Conservation (phyloP, 768 basidiomycete species). For the Pisolithus sp. region DNA sequence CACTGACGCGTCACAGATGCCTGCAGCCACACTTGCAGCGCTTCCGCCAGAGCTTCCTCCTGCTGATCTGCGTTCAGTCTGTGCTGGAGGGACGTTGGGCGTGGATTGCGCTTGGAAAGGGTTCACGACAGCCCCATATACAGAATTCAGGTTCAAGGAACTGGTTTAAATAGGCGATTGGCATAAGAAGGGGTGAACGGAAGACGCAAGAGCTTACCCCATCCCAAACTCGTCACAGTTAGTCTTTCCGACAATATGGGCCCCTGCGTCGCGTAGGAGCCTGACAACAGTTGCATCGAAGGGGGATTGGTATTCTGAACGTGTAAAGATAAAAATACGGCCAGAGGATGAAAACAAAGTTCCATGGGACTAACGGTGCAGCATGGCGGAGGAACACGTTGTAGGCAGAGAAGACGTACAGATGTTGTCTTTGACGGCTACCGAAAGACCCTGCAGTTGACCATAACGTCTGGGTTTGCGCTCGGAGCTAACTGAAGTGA, state of each 20-base stretch:
- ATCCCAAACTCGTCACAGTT: background rate
- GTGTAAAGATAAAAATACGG: background rate
- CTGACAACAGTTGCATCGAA: background rate
- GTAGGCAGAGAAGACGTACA: background rate
- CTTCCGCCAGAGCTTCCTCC: slow-evolving; percentile 96
- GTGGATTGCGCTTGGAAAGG: slow-evolving; percentile 40
- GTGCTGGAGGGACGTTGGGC: slow-evolving; percentile 15
- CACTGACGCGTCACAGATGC: slow-evolving; percentile 77
- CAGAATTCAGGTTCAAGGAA: slow-evolving; percentile 50
- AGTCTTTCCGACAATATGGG: slow-evolving; percentile 76
- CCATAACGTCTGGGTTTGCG: too few species aligned
- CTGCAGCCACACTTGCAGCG: slow-evolving; percentile 86
- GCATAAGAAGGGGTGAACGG: too few species aligned
- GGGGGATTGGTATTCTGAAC: background rate
- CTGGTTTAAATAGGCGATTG: slow-evolving; percentile 29
- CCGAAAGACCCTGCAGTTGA: background rate
- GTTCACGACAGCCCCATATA: slow-evolving; percentile 74
- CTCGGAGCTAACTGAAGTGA: too few species aligned
- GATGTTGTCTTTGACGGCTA: background rate
- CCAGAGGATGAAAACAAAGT: background rate
- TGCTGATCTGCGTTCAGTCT: slow-evolving; percentile 51
- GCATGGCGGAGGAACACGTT: background rate
- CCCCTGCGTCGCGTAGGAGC: slow-evolving; percentile 21
- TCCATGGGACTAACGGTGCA: background rate
- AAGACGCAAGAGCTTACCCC: too few species aligned